A percentile compares a stretch with the other conserved stretches of the same genome.
Evolutionary conservation across 352 stramenopile species (phyloP).

Genomic region (Phytopythium oedochilum): DNA sequence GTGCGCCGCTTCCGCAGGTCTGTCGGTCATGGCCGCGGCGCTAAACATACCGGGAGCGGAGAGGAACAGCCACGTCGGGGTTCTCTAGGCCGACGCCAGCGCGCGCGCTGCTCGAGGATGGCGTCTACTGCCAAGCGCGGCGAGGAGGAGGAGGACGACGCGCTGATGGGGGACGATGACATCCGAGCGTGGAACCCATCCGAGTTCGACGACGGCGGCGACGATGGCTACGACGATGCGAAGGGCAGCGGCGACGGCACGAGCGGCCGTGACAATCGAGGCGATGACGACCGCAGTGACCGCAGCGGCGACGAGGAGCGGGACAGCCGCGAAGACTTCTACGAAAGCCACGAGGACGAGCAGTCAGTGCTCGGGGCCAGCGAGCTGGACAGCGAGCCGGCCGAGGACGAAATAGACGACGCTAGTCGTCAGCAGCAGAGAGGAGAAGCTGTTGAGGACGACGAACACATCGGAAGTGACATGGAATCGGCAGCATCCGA

Average conservation of each 20-base stretch:
- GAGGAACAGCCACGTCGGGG: background rate
- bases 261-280: background rate
- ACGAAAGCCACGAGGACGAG: background rate
- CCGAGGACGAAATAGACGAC: background rate
- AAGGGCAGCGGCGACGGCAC: slow-evolving; percentile 6
- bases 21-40: background rate
- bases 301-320: slow-evolving; percentile 10
- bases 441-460: background rate
- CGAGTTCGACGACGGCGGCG: slow-evolving; percentile 4
- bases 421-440: background rate
- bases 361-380: background rate
- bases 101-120: background rate
- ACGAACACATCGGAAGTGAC: slow-evolving; percentile 3
- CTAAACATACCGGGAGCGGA: background rate
- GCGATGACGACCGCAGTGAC: slow-evolving; percentile 9
- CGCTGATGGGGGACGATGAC: slow-evolving; percentile 18
- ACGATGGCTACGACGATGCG: slow-evolving; percentile 4
- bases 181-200: slow-evolving; percentile 8
- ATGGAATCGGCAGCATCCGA: background rate
- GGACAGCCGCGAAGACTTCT: slow-evolving; percentile 6
- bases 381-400: background rate
- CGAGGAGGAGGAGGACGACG: slow-evolving; percentile 15
- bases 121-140: background rate
- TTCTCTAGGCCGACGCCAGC: no score
- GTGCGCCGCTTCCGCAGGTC: background rate